Evolutionary conservation across 257 asterid species (phyloP), one percentile per base, ranked within the genome.

Genomic region (Petrea volubilis): DNA sequence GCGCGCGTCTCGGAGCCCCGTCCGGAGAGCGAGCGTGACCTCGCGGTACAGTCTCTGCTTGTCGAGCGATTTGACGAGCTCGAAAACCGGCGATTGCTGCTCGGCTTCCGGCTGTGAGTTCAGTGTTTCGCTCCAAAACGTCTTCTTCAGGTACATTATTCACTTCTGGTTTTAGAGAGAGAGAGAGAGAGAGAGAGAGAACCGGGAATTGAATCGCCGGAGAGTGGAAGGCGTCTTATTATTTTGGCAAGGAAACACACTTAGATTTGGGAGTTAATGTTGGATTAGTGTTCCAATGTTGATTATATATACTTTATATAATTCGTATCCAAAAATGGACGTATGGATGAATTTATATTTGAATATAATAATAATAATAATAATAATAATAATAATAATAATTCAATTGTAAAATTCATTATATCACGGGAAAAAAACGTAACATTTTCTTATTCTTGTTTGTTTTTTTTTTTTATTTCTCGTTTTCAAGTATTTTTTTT

Each of bases 1-100:
- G 21, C 91, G 85, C 23, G 90, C 96, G 56, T 94, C 96, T 6
- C 86, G 84, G 25, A 94, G 88, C 0, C 97, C 99, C 58, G 92
- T 82, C 0, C 95, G 95, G 70, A 94, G 97, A 1, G 93, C 99
- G 59, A 91, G 95, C 1, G 97, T 89, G 10, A 94, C 88, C 85
- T 94, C 99, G 61, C 96, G 82, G 68, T 91, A 85, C 40, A 94
- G 71, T 43, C 97, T 81, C 76, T 91, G 94, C 70, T 77, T 78
- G 51, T 94, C 97, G 8, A 94, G 90, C 66, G 97, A 86, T 70
- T 86, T 81, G 20, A 91, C 89, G 77, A 91, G 90, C 64, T 94
- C 97, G 5, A 83, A 11, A 34, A 94, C 97, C 53, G 91, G 87
- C 40, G 90, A 84, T 36, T 73, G 85, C 49, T 81, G 63, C 61